Conservation (phyloP, 2,329 filamentous ascomycete species). For the Claviceps pazoutovae region DNA sequence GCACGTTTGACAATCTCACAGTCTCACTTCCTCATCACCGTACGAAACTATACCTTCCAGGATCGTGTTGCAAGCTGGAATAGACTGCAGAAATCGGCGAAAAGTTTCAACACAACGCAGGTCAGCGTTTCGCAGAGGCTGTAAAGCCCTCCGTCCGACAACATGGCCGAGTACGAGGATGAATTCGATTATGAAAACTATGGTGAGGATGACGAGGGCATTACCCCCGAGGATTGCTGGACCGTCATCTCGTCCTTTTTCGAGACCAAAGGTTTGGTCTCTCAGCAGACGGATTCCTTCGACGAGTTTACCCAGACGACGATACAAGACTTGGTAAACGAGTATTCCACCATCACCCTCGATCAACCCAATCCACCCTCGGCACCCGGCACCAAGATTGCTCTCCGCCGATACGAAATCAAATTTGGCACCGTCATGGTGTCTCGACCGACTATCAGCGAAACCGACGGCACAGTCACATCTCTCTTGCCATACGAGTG, state of each 20-base stretch:
- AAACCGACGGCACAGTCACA: slow-evolving; percentile 78
- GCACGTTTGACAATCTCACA: slow-evolving; percentile 1
- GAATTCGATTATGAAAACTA: slow-evolving; percentile 55
- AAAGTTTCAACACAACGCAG: background rate
- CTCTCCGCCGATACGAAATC: slow-evolving; percentile 85
- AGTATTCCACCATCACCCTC: slow-evolving; percentile 82
- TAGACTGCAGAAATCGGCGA: background rate
- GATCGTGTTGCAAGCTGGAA: background rate
- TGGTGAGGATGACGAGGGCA: slow-evolving; percentile 52
- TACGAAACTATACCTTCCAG: background rate
- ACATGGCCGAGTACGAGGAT: slow-evolving; percentile 43
- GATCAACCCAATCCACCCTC: slow-evolving; percentile 78
- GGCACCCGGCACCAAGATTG: slow-evolving; percentile 63
- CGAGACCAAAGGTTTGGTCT: slow-evolving; percentile 86
- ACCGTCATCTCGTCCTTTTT: slow-evolving; percentile 95
- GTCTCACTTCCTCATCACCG: background rate
- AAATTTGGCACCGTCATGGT: slow-evolving; percentile 86
- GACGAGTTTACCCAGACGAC: slow-evolving; percentile 92
- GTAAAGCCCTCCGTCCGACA: slow-evolving; percentile 7
- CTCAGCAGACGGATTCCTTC: slow-evolving; percentile 95
- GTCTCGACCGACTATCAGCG: slow-evolving; percentile 78
- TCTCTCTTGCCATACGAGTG: slow-evolving; percentile 89
- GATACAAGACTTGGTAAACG: slow-evolving; percentile 86
- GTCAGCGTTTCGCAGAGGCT: background rate
- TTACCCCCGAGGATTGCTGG: slow-evolving; percentile 98